Conservation (phyloP, 116 monocot genomes). For the Phalaenopsis hybrid region DNA sequence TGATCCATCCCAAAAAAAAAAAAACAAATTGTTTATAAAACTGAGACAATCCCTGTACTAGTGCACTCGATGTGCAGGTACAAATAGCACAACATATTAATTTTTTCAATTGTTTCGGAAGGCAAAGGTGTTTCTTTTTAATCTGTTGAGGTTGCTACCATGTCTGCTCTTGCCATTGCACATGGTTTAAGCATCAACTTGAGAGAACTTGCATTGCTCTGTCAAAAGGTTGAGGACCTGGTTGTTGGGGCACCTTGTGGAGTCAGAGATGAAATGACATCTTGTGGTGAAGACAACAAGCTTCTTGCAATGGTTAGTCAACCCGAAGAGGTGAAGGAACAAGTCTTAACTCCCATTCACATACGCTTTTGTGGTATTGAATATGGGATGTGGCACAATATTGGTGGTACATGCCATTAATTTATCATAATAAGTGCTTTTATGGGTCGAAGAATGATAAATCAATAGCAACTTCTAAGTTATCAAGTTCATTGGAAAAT, state of each 20-base stretch:
- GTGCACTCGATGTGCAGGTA: no score
- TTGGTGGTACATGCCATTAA: slow-evolving; percentile 95
- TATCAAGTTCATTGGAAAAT: slow-evolving; percentile 19
- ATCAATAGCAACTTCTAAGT: slow-evolving; percentile 48
- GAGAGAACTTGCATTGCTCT: slow-evolving; percentile 87
- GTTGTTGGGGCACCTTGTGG: slow-evolving; percentile 99
- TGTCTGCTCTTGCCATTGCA: slow-evolving; percentile 4
- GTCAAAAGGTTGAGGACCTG: slow-evolving; percentile 98
- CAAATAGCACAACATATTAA: no score
- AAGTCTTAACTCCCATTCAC: slow-evolving; percentile 76
- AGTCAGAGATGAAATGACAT: slow-evolving; percentile 98
- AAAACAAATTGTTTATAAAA: no score
- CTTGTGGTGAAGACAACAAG: slow-evolving; percentile 98
- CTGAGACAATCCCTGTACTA: no score
- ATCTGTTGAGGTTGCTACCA: no score
- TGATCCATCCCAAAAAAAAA: no score
- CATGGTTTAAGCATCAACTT: slow-evolving; percentile 22
- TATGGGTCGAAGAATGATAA: slow-evolving; percentile 94
- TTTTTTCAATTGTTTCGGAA: no score
- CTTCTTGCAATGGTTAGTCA: slow-evolving; percentile 99
- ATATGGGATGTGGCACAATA: slow-evolving; percentile 94
- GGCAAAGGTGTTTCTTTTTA: no score
- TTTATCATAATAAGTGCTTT: slow-evolving; percentile 93
- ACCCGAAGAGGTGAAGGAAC: slow-evolving; percentile 93
- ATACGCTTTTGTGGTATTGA: slow-evolving; percentile 98